Evolutionary conservation across 257 asterid genomes (phyloP).

Genomic region (Lycium barbarum): DNA sequence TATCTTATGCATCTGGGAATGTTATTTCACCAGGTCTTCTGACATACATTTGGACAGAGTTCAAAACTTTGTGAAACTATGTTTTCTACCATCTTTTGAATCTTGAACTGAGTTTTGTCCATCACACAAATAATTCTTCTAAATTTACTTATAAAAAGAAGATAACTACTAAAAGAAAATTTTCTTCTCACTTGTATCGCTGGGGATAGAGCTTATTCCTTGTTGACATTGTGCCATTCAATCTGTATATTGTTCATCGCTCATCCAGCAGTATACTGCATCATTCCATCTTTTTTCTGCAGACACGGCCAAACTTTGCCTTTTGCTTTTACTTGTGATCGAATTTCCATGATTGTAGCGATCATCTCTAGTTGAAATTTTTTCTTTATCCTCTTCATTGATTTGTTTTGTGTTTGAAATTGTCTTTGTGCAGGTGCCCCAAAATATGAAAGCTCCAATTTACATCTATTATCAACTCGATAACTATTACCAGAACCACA

Average conservation of each 20-base stretch:
- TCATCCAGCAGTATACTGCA: slow-evolving; percentile 17
- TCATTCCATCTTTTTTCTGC: background rate
- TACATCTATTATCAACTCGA: slow-evolving; percentile 80
- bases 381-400: slow-evolving; percentile 9
- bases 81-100: background rate
- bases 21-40: background rate
- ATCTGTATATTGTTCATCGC: background rate
- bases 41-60: background rate
- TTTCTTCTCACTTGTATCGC: background rate
- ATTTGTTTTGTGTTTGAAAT: slow-evolving; percentile 27
- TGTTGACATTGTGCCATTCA: background rate
- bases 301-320: background rate
- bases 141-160: background rate
- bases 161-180: background rate
- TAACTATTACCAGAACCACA: slow-evolving; percentile 82
- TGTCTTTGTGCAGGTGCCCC: slow-evolving; percentile 52
- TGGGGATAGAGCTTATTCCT: background rate
- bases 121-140: background rate
- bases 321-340: background rate
- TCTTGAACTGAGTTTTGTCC: slow-evolving; percentile 1
- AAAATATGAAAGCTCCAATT: slow-evolving; percentile 77
- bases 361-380: background rate
- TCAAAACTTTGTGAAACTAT: background rate
- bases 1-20: background rate
- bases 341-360: slow-evolving; percentile 4